These are phyloP conservation scores for Myxozyma neotropica DNA, from an alignment of 805 yeast species.

Conservation along the genomic window DNA sequence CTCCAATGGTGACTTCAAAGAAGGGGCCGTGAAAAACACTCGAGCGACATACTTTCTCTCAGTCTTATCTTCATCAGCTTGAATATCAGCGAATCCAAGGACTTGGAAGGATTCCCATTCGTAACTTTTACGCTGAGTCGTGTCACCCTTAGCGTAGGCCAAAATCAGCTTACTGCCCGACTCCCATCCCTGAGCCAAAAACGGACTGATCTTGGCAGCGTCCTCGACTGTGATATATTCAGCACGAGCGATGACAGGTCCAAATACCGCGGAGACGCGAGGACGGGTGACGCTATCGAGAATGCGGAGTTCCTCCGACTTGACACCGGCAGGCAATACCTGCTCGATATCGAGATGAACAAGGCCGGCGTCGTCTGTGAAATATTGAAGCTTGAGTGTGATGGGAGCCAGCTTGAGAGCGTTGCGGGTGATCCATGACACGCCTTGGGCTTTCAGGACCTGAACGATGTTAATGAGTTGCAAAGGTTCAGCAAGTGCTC, in stretches of 20 bases:
- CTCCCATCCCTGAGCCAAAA: slow-evolving; percentile 28
- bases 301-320: slow-evolving; percentile 26
- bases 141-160: slow-evolving; percentile 26
- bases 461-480: not conserved
- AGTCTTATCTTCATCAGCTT: slow-evolving; percentile 10
- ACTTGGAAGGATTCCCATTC: slow-evolving; percentile 30
- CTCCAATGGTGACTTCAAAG: slow-evolving; percentile 12
- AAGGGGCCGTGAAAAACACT: slow-evolving; percentile 23
- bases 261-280: slow-evolving; percentile 28
- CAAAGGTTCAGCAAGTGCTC: not conserved
- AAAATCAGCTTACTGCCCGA: slow-evolving; percentile 10
- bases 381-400: slow-evolving; percentile 5
- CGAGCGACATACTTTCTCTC: slow-evolving; percentile 31
- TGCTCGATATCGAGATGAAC: slow-evolving; percentile 27
- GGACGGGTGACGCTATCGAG: slow-evolving; percentile 20
- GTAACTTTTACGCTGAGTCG: slow-evolving; percentile 18
- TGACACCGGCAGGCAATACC: slow-evolving; percentile 23
- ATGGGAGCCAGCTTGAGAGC: slow-evolving; percentile 24
- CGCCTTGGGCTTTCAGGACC: slow-evolving; percentile 31
- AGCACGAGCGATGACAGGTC: slow-evolving; percentile 23
- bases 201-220: slow-evolving; percentile 15
- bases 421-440: slow-evolving; percentile 27
- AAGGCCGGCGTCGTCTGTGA: slow-evolving; percentile 11
- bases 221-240: slow-evolving; percentile 17
- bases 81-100: slow-evolving; percentile 30